Conservation (phyloP, 805 yeast species). For the Ogataea thermomethanolica region DNA sequence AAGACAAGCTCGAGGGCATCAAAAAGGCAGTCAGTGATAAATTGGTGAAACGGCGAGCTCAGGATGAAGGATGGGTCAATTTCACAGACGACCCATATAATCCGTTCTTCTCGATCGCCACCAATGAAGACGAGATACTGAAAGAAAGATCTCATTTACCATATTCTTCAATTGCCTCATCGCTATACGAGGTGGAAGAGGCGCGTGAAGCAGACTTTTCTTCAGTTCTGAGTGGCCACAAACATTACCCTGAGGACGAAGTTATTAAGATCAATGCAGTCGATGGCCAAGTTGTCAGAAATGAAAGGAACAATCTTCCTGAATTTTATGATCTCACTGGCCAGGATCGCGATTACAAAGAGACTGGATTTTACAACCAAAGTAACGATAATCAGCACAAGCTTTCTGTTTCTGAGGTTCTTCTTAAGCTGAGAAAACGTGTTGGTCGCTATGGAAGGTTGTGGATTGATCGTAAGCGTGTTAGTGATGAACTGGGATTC, state of each 20-base stretch:
- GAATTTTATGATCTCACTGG: slow-evolving; percentile 42
- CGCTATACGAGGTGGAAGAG: slow-evolving; percentile 61
- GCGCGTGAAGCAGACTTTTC: slow-evolving; percentile 51
- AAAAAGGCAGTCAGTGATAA: slow-evolving; percentile 84
- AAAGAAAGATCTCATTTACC: slow-evolving; percentile 66
- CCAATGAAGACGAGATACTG: slow-evolving; percentile 41
- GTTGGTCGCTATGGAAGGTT: slow-evolving; percentile 66
- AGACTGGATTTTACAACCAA: slow-evolving; percentile 21
- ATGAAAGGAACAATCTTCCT: slow-evolving; percentile 37
- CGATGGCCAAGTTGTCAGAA: slow-evolving; percentile 47
- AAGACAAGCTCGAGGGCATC: slow-evolving; percentile 73
- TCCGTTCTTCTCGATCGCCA: slow-evolving; percentile 71
- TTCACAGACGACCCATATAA: slow-evolving; percentile 82
- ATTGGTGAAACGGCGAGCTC: slow-evolving; percentile 64
- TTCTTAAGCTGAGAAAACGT: slow-evolving; percentile 68
- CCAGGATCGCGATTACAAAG: slow-evolving; percentile 20
- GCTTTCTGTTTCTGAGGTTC: slow-evolving; percentile 42
- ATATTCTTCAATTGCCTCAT: slow-evolving; percentile 72
- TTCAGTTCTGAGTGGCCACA: slow-evolving; percentile 42
- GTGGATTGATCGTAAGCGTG: slow-evolving; percentile 71
- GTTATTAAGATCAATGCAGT: slow-evolving; percentile 41
- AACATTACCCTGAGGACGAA: slow-evolving; percentile 34
- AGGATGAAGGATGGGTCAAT: slow-evolving; percentile 75
- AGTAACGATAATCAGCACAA: slow-evolving; percentile 18
- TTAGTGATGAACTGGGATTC: slow-evolving; percentile 20